Evolutionary conservation across 352 stramenopile species (phyloP).

Genomic region (Pythium phragmiticola): DNA sequence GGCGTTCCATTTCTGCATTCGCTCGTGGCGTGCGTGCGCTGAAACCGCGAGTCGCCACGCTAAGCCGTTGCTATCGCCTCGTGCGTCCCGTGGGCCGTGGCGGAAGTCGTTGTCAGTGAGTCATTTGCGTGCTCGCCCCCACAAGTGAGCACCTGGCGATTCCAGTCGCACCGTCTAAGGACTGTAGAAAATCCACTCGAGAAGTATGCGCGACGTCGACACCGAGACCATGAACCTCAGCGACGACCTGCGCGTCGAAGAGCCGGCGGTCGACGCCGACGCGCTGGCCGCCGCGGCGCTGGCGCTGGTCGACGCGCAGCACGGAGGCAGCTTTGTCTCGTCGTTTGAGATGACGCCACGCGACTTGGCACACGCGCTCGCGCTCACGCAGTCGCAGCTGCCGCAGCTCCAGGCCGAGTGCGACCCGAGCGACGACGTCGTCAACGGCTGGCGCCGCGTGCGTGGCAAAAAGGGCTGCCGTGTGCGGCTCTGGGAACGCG

Average conservation of each 20-base stretch:
- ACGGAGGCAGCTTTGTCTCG: constrained; percentile 21
- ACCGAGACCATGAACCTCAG: constrained; percentile 21
- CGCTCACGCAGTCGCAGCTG: constrained; percentile 16
- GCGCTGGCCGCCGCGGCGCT: constrained; percentile 3
- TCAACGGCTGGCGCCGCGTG: constrained; percentile 25
- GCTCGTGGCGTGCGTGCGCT: no score
- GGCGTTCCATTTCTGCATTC: no score
- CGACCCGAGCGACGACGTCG: constrained; percentile 16
- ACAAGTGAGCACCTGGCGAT: neutral
- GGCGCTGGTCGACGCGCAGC: constrained; percentile 2
- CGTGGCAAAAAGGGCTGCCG: constrained; percentile 33
- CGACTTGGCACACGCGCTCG: constrained; percentile 9
- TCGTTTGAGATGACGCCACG: constrained; percentile 24
- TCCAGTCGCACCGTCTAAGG: neutral
- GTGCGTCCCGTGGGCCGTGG: no score
- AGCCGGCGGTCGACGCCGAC: constrained; percentile 5
- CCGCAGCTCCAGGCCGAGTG: constrained; percentile 26
- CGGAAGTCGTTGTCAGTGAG: no score
- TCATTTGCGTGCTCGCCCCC: no score
- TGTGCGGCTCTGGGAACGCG: constrained; percentile 61
- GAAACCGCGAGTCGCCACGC: no score
- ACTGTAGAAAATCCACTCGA: neutral
- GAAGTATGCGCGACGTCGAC: constrained; percentile 17
- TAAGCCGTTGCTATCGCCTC: no score
- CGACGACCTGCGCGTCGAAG: constrained; percentile 22